These are phyloP conservation scores for Daldinia vernicosa DNA, from an alignment of 495 filamentous ascomycete species.

Conservation along the genomic window DNA sequence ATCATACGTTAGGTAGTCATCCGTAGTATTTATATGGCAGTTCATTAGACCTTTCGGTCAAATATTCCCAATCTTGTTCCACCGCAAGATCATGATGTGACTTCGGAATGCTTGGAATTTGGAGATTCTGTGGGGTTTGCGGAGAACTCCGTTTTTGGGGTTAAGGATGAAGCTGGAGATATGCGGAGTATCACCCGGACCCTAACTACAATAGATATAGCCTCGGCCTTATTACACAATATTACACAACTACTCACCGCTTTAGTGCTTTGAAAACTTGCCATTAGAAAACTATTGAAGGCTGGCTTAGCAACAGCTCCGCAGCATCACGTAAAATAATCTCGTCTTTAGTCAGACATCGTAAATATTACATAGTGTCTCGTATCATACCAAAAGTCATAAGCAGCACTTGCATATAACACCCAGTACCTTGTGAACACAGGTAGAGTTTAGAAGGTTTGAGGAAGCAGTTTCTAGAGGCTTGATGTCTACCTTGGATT, in stretches of 20 bases:
- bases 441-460: background rate
- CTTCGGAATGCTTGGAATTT: constrained; percentile 20
- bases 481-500: too few relatives aligned
- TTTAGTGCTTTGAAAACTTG: constrained; percentile 14
- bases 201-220: constrained; percentile 24
- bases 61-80: constrained; percentile 2
- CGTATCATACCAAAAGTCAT: background rate
- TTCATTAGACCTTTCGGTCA: background rate
- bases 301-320: background rate
- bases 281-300: background rate
- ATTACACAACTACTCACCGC: background rate
- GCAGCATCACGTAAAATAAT: background rate
- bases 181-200: constrained; percentile 6
- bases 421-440: background rate
- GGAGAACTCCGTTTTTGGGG: constrained; percentile 26
- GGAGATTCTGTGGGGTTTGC: constrained; percentile 32
- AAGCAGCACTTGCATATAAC: background rate
- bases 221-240: constrained; percentile 25
- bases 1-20: background rate
- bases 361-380: background rate
- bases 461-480: too few relatives aligned
- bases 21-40: constrained; percentile 8
- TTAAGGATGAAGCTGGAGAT: constrained; percentile 28
- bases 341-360: background rate
- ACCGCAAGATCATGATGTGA: constrained; percentile 11